Evolutionary conservation across 768 basidiomycete genomes (phyloP).

Genomic region (Hericium alpestre): DNA sequence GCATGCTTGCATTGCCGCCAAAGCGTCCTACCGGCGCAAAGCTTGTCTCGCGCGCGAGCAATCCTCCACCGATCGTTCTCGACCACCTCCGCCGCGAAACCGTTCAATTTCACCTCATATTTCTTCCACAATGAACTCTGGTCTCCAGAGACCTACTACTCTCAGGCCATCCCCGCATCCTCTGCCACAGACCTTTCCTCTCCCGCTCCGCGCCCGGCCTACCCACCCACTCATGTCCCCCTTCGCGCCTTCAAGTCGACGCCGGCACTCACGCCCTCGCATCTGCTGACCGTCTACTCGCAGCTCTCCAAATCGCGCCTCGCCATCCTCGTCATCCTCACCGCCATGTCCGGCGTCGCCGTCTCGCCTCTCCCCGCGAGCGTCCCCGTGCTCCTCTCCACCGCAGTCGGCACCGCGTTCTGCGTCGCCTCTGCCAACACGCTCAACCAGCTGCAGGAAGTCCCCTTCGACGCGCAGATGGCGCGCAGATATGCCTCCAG

Average conservation of each 20-base stretch:
- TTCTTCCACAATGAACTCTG: conserved; percentile 57
- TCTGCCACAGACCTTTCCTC: background rate
- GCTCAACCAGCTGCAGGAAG: conserved; percentile 89
- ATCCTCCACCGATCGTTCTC: conserved; percentile 5
- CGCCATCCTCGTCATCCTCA: conserved; percentile 74
- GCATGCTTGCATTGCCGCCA: background rate
- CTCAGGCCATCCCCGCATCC: background rate
- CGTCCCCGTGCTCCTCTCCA: conserved; percentile 74
- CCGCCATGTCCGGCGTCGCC: conserved; percentile 87
- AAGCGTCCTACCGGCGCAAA: background rate
- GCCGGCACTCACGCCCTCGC: conserved; percentile 34
- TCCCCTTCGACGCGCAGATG: conserved; percentile 94
- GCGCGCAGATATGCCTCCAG: conserved; percentile 82
- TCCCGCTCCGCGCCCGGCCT: background rate
- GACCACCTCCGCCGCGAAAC: conserved; percentile 8
- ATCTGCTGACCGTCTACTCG: conserved; percentile 56
- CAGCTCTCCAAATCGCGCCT: conserved; percentile 82
- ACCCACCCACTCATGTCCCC: conserved; percentile 7
- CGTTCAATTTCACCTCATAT: conserved; percentile 37
- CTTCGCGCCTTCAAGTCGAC: conserved; percentile 14
- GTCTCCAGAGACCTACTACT: conserved; percentile 17
- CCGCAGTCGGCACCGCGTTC: conserved; percentile 81
- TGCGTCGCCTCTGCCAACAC: conserved; percentile 92
- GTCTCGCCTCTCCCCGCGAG: conserved; percentile 82
- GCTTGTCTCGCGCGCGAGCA: background rate